Percentiles rank a stretch among this genome's conserved stretches.
Conservation (phyloP, 208 protist genomes). For the Angomonas ambiguus region DNA sequence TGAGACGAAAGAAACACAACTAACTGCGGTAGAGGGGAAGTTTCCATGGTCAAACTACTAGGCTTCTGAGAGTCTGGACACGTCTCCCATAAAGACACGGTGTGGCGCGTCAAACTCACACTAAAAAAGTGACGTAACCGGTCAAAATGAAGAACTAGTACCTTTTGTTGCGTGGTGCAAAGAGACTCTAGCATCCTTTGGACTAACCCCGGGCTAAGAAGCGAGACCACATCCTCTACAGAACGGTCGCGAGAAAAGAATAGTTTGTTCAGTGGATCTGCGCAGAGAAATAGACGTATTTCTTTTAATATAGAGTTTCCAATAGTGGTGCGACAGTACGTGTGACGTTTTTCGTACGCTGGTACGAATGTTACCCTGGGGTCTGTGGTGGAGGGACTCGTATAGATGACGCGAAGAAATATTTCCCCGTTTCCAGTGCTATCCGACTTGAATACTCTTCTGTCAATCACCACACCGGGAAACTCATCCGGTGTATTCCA, state of each 20-base stretch:
- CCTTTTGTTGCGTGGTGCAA: not conserved
- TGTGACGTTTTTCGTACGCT: not conserved
- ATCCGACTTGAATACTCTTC: too few relatives aligned
- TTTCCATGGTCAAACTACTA: slow-evolving; percentile 70
- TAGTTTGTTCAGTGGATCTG: slow-evolving; percentile 23
- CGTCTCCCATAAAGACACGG: slow-evolving; percentile 60
- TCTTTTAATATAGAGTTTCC: slow-evolving; percentile 20
- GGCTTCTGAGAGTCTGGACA: slow-evolving; percentile 51
- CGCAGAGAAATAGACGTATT: slow-evolving; percentile 31
- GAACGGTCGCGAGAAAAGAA: not conserved
- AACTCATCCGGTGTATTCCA: too few relatives aligned
- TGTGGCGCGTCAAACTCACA: slow-evolving; percentile 41
- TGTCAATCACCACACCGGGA: too few relatives aligned
- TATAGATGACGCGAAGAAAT: too few relatives aligned
- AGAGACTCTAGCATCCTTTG: not conserved
- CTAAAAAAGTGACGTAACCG: slow-evolving; percentile 81
- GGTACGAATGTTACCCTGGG: not conserved
- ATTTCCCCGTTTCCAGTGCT: too few relatives aligned
- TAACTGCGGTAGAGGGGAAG: slow-evolving; percentile 62
- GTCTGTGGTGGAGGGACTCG: too few relatives aligned
- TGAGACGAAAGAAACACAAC: slow-evolving; percentile 26
- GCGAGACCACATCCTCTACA: not conserved
- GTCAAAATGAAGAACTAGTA: slow-evolving; percentile 67
- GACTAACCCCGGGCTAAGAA: not conserved
- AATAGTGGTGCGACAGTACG: not conserved